Conservation (phyloP, 805 yeast genomes). For the Starmerella stellata region DNA sequence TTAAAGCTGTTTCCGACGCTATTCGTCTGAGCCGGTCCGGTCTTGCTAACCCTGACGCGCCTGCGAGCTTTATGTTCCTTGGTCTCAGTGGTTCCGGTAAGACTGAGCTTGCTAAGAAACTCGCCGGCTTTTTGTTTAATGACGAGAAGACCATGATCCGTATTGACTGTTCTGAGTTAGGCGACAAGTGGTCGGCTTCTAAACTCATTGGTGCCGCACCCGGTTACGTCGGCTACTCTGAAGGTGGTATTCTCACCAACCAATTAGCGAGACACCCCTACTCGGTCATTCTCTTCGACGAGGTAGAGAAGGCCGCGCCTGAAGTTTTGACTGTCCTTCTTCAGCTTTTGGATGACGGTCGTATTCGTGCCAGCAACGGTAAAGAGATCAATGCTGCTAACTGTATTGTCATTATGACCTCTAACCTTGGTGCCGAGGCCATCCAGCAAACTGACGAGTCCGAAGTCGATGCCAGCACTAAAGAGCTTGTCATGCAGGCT, state of each 20-base stretch:
- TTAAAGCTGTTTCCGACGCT: slow-evolving; percentile 89
- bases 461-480: slow-evolving; percentile 43
- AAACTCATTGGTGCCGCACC: slow-evolving; percentile 94
- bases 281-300: slow-evolving; percentile 90
- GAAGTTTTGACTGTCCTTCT: slow-evolving; percentile 83
- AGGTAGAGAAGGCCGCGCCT: slow-evolving; percentile 97
- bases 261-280: slow-evolving; percentile 82
- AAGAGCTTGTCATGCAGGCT: slow-evolving; percentile 61
- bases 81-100: slow-evolving; percentile 97
- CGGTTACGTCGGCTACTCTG: slow-evolving; percentile 91
- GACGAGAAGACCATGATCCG: slow-evolving; percentile 95
- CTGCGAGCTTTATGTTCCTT: slow-evolving; percentile 83
- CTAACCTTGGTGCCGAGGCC: slow-evolving; percentile 88
- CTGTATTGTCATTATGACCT: slow-evolving; percentile 85
- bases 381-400: slow-evolving; percentile 85
- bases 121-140: slow-evolving; percentile 88
- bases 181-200: slow-evolving; percentile 90
- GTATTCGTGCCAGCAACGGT: slow-evolving; percentile 87
- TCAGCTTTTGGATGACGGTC: slow-evolving; percentile 91
- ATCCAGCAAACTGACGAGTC: slow-evolving; percentile 50
- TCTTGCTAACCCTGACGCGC: slow-evolving; percentile 87
- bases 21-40: slow-evolving; percentile 88
- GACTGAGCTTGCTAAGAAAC: slow-evolving; percentile 91
- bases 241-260: slow-evolving; percentile 91
- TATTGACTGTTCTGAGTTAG: slow-evolving; percentile 90